phyloP scores from a whole-genome alignment of 1,139 yeast genomes.

The Hemisphaericaspora xylanilytica region DNA sequence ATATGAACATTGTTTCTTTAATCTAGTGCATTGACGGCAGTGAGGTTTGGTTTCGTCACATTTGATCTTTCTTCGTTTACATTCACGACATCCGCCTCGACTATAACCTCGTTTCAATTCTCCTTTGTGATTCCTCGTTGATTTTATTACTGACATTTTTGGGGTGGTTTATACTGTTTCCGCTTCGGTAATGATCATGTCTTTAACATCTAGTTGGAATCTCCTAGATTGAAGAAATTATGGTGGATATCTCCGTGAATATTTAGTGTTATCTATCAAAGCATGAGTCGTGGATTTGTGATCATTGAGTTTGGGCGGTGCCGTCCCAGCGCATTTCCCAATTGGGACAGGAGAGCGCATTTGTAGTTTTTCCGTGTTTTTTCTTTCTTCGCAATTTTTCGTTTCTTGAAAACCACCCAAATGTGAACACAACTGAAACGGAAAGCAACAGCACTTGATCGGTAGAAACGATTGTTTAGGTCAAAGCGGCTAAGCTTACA shows the following conservation, averaged over 20 bases:
- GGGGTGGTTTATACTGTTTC: no score
- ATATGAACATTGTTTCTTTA: slow-evolving; percentile 25
- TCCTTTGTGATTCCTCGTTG: background rate
- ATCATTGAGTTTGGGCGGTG: background rate
- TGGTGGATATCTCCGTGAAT: no score
- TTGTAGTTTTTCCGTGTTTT: background rate
- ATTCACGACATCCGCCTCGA: slow-evolving; percentile 30
- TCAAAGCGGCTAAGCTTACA: no score
- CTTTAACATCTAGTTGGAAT: no score
- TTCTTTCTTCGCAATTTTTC: background rate
- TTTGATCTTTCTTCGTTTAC: slow-evolving; percentile 30
- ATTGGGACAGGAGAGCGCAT: slow-evolving; percentile 1
- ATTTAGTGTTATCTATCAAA: background rate
- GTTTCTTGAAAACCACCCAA: no score
- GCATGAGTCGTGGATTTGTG: background rate
- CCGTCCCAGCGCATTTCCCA: slow-evolving; percentile 3
- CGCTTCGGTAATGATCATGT: no score
- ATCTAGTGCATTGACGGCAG: slow-evolving; percentile 37
- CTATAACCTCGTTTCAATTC: slow-evolving; percentile 20
- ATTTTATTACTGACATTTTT: background rate
- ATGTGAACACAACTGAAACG: no score
- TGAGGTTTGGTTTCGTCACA: slow-evolving; percentile 55
- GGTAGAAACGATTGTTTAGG: no score
- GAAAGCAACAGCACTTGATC: no score
- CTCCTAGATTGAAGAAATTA: no score